These are phyloP conservation scores for Termitomyces bulborhizus DNA, from an alignment of 768 basidiomycete species.

Conservation along the genomic window DNA sequence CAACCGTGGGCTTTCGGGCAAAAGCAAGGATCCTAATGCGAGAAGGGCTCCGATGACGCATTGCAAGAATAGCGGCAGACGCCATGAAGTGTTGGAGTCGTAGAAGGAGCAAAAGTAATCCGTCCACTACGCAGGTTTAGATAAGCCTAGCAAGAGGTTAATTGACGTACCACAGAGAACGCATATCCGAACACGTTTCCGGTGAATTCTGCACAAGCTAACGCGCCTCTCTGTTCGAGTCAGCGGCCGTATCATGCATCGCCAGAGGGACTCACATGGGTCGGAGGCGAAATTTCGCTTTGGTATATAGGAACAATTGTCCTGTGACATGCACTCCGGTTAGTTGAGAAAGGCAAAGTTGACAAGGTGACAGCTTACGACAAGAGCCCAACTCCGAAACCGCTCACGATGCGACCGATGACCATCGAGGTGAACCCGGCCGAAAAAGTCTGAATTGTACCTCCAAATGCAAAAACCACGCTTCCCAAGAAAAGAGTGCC, in stretches of 20 bases:
- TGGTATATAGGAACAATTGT: conserved; percentile 88
- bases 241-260: background rate
- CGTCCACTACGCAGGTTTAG: conserved; percentile 52
- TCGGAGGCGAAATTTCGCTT: conserved; percentile 86
- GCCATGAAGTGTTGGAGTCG: conserved; percentile 75
- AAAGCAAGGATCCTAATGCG: conserved; percentile 65
- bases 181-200: conserved; percentile 85
- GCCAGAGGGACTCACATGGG: conserved; percentile 43
- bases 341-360: too few species aligned
- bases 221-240: conserved; percentile 61
- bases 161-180: conserved; percentile 61
- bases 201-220: conserved; percentile 90
- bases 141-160: background rate
- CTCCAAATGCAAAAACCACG: conserved; percentile 79
- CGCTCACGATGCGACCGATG: conserved; percentile 74
- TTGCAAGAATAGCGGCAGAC: conserved; percentile 77
- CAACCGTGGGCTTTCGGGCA: conserved; percentile 83
- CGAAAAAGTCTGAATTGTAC: conserved; percentile 80
- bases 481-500: conserved; percentile 84
- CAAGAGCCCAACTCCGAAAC: conserved; percentile 86
- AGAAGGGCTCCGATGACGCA: conserved; percentile 76
- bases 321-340: conserved; percentile 25
- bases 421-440: conserved; percentile 77
- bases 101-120: conserved; percentile 89
- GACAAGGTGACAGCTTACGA: conserved; percentile 48